Base-by-base conservation (phyloP, 176 grass and related monocot species). In the Bromus sterilis region DNA sequence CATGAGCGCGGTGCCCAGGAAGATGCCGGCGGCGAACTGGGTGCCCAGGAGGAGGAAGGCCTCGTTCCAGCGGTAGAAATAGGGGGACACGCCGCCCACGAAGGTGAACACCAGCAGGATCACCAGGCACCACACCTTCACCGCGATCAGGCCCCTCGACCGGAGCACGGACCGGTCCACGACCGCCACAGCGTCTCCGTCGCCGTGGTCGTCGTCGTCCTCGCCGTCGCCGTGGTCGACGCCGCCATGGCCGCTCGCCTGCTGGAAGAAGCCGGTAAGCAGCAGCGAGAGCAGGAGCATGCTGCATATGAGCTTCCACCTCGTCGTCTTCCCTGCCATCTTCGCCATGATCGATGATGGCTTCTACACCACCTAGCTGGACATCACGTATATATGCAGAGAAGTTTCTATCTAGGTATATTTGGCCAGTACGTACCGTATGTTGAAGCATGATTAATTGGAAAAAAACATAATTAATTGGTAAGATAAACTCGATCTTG, bases 11-110 rank as follows among this genome's bases (percentile, higher is more conserved):
- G 89, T 94, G 53, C 94, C 89, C 2, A 94, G 66, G 87, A 97
- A 97, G 59, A 97, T 33, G 51, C 91, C 94, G 9, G 79, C 94
- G 40, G 94, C 94, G 85, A 97, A 97, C 88, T 97, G 91, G 32
- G 89, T 97, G 26, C 91, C 89, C 20, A 97, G 63, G 1, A 97
- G 71, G 5, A 97, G 72, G 87, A 97, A 94, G 71, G 79, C 80
- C 87, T 97, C 91, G 64, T 88, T 97, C 94, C 91, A 97, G 7
- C 94, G 86, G 77, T 81, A 91, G 66, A 97, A 97, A 87, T 97
- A 94, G 32, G 89, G 94, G 1, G 91, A 97, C 12, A 97, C 75
- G 42, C 94, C 94, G 64, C 71, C 87, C 4, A 61, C 14, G 85
- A 94, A 97, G 66, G 94, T 94, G 91, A 80, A 67, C 14, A 90